Base-by-base conservation (phyloP, 352 stramenopile genomes). In the Thraustotheca clavata region DNA sequence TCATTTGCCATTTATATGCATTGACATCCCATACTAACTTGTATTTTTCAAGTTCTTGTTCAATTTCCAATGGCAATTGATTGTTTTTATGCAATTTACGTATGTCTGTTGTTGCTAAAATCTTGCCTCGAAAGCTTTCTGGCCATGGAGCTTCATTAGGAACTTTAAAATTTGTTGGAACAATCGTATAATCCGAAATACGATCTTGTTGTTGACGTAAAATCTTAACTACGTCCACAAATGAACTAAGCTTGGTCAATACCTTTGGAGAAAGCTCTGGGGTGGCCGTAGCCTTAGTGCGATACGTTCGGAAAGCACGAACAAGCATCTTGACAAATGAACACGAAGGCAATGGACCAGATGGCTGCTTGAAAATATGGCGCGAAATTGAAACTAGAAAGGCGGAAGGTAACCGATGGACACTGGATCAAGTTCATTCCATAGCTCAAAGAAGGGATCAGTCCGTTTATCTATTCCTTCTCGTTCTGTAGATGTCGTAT, bases 1-100 rank as follows among this genome's bases (percentile, higher is more conserved):
- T 65, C n/a, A 54, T 16, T 16, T 65, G 20, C 57, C 57, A 65
- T 9, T 54, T 54, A 32, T 55, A 22, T 20, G 22, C 38, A 11
- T 50, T 54, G 31, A 54, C 38, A 35, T 65, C 57, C 57, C 57
- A 65, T 16, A 65, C 38, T 29, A 65, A 55, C n/a, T 35, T 6
- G 36, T 57, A 9, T 6, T 9, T 22, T 14, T 65, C 32, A 3
- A 65, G 39, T 8, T 50, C 38, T 2, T 39, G 20, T 11, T 35
- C 57, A 24, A 55, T 46, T 8, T 33, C 35, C 14, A 32, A 26
- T 31, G 38, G 35, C 29, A 65, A 31, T 4, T 24, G 18, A 6
- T 46, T 46, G 24, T 50, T 46, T 11, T 41, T 39, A n/a, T 65
- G 47, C 24, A 36, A 20, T n/a, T 43, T 43, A 0, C 57, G 57